phyloP scores from a whole-genome alignment of 352 stramenopile species.

The Elongisporangium prolatum region DNA sequence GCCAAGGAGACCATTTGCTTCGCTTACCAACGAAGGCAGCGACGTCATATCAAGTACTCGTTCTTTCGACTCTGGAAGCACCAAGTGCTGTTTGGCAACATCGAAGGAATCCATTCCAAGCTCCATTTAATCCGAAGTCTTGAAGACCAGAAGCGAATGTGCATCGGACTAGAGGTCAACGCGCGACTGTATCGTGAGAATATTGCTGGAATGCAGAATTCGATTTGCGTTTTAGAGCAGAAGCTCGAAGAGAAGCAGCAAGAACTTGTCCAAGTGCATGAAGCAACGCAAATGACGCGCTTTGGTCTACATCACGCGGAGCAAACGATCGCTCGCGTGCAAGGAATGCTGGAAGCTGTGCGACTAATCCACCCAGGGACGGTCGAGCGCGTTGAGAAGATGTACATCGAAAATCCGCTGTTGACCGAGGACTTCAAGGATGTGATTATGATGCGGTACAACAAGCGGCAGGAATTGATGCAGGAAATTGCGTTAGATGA shows the following conservation, averaged over 20 bases:
- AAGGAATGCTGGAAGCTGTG: conserved; percentile 71
- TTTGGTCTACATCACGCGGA: conserved; percentile 71
- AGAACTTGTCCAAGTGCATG: conserved; percentile 56
- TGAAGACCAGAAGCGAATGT: conserved; percentile 78
- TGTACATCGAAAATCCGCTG: conserved; percentile 61
- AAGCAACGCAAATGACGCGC: conserved; percentile 52
- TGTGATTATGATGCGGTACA: conserved; percentile 42
- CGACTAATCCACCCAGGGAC: conserved; percentile 63
- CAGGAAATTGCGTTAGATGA: conserved; percentile 50
- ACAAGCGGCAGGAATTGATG: conserved; percentile 42
- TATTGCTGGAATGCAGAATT: conserved; percentile 49
- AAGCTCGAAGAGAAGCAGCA: conserved; percentile 61
- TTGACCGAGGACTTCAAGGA: conserved; percentile 61
- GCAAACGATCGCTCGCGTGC: conserved; percentile 61
- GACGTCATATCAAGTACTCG: conserved; percentile 64
- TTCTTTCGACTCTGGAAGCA: conserved; percentile 84
- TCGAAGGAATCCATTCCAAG: conserved; percentile 65
- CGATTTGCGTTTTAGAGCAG: conserved; percentile 46
- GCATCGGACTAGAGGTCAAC: conserved; percentile 56
- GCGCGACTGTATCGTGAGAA: conserved; percentile 53
- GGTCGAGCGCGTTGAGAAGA: conserved; percentile 56
- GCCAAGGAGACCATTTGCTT: conserved; percentile 64
- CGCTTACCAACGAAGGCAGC: conserved; percentile 56
- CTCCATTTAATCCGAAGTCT: conserved; percentile 55
- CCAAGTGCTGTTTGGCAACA: conserved; percentile 62